Percentiles rank a stretch among this genome's conserved stretches.
Conservation (phyloP, 768 basidiomycete genomes). For the Leccinum longicurvipes region DNA sequence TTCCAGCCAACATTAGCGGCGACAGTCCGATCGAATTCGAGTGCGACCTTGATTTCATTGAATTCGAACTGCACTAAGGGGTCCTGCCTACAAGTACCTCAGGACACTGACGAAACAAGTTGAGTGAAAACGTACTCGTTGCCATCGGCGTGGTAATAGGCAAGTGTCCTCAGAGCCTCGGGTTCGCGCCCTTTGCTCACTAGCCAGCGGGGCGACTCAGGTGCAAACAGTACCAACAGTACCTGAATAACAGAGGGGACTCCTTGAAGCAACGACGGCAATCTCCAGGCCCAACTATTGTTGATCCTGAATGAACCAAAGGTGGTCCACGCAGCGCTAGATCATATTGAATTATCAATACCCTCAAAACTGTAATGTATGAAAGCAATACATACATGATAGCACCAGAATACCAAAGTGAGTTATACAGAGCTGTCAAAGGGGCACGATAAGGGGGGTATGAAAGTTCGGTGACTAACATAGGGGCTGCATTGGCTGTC, state of each 20-base stretch:
- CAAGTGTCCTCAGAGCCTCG: slow-evolving; percentile 64
- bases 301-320: slow-evolving; percentile 73
- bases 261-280: slow-evolving; percentile 71
- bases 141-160: slow-evolving; percentile 81
- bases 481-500: slow-evolving; percentile 67
- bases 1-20: slow-evolving; percentile 64
- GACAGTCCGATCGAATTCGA: slow-evolving; percentile 63
- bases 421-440: slow-evolving; percentile 75
- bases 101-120: neutral
- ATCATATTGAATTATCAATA: neutral
- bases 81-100: slow-evolving; percentile 41
- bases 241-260: slow-evolving; percentile 69
- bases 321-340: slow-evolving; percentile 73
- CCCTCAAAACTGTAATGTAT: neutral
- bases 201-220: slow-evolving; percentile 84
- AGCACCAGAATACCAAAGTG: too few species aligned
- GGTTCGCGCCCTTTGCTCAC: slow-evolving; percentile 69
- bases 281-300: slow-evolving; percentile 75
- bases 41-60: slow-evolving; percentile 75
- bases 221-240: slow-evolving; percentile 59
- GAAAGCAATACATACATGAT: slow-evolving; percentile 54
- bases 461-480: slow-evolving; percentile 79
- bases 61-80: slow-evolving; percentile 71
- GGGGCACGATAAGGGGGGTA: slow-evolving; percentile 80
- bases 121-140: slow-evolving; percentile 42